These are phyloP conservation scores for Candida sp. DNA, from an alignment of 1,139 yeast genomes.

Conservation along the genomic window DNA sequence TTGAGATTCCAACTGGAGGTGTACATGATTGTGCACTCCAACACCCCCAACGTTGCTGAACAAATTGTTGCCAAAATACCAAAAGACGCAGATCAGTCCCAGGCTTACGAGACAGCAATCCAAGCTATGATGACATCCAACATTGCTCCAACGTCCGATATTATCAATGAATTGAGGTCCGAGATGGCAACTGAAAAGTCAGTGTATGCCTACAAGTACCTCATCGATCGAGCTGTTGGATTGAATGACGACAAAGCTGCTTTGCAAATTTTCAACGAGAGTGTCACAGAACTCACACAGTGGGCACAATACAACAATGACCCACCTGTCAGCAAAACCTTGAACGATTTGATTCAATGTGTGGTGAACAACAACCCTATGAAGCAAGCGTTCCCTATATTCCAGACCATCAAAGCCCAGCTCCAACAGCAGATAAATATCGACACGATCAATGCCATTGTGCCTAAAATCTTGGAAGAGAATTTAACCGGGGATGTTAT, in stretches of 20 bases:
- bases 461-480: constrained; percentile 48
- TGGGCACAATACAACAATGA: constrained; percentile 35
- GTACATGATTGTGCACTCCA: constrained; percentile 8
- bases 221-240: constrained; percentile 21
- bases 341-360: constrained; percentile 36
- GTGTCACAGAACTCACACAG: constrained; percentile 25
- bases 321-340: constrained; percentile 32
- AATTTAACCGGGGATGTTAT: constrained; percentile 62
- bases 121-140: constrained; percentile 21
- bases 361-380: constrained; percentile 23
- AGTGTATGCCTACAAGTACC: constrained; percentile 17
- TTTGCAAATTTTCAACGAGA: constrained; percentile 34
- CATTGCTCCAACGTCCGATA: constrained; percentile 24
- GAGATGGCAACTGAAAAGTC: constrained; percentile 21
- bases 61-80: constrained; percentile 1
- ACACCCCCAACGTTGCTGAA: constrained; percentile 1
- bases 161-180: constrained; percentile 16
- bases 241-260: constrained; percentile 27
- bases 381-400: constrained; percentile 32
- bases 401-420: constrained; percentile 43
- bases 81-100: constrained; percentile 14
- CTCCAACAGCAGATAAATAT: constrained; percentile 32
- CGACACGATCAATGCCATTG: constrained; percentile 52
- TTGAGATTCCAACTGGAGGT: constrained; percentile 25
- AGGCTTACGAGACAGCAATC: constrained; percentile 20